Evolutionary conservation across 352 stramenopile species (phyloP).

Genomic region (Phytophthora cactorum): DNA sequence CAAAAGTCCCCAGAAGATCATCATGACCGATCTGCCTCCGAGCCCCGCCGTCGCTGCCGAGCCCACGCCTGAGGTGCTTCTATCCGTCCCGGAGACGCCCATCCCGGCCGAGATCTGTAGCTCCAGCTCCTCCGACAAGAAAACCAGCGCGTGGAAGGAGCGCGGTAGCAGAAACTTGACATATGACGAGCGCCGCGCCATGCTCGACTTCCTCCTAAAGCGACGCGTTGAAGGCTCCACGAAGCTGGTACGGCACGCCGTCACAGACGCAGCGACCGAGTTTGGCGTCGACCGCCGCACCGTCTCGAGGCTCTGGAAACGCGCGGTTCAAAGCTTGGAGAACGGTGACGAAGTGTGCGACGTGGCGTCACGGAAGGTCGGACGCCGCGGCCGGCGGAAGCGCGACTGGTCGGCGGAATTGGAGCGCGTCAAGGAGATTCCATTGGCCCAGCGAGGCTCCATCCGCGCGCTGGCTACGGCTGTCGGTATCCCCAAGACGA

Average conservation of each 20-base stretch:
- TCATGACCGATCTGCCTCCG: constrained; percentile 17
- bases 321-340: constrained; percentile 45
- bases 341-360: constrained; percentile 48
- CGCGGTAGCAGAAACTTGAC: constrained; percentile 52
- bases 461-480: constrained; percentile 48
- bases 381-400: constrained; percentile 45
- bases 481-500: constrained; percentile 54
- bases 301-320: constrained; percentile 52
- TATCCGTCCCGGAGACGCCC: constrained; percentile 6
- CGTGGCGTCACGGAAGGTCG: constrained; percentile 50
- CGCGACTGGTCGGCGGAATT: constrained; percentile 52
- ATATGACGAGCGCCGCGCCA: constrained; percentile 47
- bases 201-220: constrained; percentile 53
- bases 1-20: constrained; percentile 12
- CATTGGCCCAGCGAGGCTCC: constrained; percentile 41
- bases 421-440: constrained; percentile 51
- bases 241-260: constrained; percentile 48
- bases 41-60: background rate
- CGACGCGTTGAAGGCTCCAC: constrained; percentile 37
- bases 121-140: constrained; percentile 21
- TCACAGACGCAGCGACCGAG: constrained; percentile 44
- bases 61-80: constrained; percentile 5
- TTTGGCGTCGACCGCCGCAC: constrained; percentile 50
- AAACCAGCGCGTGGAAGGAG: constrained; percentile 36
- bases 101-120: background rate